Conservation (phyloP, 495 filamentous ascomycete genomes). For the Aspergillus bertholletiae region DNA sequence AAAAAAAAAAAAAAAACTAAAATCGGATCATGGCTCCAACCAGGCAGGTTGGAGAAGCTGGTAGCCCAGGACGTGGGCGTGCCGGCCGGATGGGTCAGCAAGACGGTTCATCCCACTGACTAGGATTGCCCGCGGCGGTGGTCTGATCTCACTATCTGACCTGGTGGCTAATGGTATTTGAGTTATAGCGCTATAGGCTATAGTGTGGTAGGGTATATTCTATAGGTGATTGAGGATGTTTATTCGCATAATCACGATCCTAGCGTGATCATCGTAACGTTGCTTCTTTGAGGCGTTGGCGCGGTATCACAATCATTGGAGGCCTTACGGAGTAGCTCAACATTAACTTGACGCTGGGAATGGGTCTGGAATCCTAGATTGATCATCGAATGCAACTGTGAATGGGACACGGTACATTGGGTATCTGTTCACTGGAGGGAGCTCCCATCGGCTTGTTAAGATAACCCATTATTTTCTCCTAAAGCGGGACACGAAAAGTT, state of each 20-base stretch:
- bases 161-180: neutral
- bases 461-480: neutral
- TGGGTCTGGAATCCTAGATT: neutral
- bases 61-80: neutral
- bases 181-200: neutral
- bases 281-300: constrained; percentile 9
- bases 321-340: constrained; percentile 8
- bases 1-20: neutral
- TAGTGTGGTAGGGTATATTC: neutral
- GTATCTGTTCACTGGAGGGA: neutral
- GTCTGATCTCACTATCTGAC: constrained; percentile 1
- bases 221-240: constrained; percentile 2
- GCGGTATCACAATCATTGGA: constrained; percentile 10
- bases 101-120: neutral
- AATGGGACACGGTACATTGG: neutral
- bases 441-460: neutral
- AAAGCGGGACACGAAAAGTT: neutral
- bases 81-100: constrained; percentile 2
- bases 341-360: neutral
- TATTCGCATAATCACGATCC: constrained; percentile 3
- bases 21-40: neutral
- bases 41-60: neutral
- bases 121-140: neutral
- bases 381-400: neutral
- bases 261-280: constrained; percentile 6